Base-by-base conservation (phyloP, 2,329 filamentous ascomycete species). In the Xylaria sp. region DNA sequence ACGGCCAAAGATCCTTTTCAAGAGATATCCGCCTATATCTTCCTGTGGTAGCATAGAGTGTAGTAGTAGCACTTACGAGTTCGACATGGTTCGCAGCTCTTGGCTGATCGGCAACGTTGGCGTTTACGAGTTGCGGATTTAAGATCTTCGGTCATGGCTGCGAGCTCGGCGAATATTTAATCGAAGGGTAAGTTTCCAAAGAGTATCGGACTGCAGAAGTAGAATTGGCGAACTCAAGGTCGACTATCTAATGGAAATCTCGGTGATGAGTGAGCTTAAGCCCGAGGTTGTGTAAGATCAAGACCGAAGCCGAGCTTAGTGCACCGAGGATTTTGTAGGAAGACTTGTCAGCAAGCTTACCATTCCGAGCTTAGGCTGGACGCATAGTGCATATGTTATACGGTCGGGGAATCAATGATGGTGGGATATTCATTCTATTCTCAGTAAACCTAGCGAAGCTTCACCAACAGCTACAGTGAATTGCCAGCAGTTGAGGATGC, bases 21-120 rank as follows among this genome's bases (percentile, higher is more conserved):
- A 3, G 4, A 12, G 20, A 20, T 34, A 9, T n/a, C 13, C 7
- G n/a, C 63, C 10, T 20, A 6, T 25, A n/a, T n/a, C 31, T 31
- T 15, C 44, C 48, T 34, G 9, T 5, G 46, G 9, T 2, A 9
- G 9, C 18, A 46, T 20, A 28, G 15, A 58, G 23, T 5, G 34
- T 7, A 20, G 41, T 31, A 39, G 46, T 31, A 39, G 46, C 15
- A 60, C 70, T 69, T 34, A 73, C 71, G 71, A 58, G 66, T 41
- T 10, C 72, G 72, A 44, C 72, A 73, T 18, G 68, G 64, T 34
- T 73, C 72, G 44, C 72, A 73, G 50, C 70, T 73, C 65, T 72
- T 73, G 46, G 72, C 65, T 7, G 62, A 48, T n/a, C 72, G 70
- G 31, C 61, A 62, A 50, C 72, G 72, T 34, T 73, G 69, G 23